These are phyloP conservation scores for Meredithiella fracta DNA, from an alignment of 2,329 filamentous ascomycete species.

Conservation along the genomic window DNA sequence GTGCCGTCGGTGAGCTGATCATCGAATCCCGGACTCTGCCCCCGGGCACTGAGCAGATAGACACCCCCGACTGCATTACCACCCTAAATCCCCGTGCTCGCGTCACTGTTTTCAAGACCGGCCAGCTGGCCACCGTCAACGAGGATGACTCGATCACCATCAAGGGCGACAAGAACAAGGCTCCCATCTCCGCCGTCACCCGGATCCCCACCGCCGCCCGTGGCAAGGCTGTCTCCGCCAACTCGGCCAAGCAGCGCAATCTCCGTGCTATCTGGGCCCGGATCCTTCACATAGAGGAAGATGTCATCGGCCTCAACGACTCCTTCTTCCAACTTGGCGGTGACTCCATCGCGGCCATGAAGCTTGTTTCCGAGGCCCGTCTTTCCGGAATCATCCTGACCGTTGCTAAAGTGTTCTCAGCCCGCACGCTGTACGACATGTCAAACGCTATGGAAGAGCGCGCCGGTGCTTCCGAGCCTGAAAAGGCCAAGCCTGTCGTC, in stretches of 20 bases:
- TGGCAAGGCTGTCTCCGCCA: slow-evolving; percentile 23
- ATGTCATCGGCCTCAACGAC: slow-evolving; percentile 35
- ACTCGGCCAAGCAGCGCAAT: slow-evolving; percentile 27
- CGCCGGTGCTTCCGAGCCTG: slow-evolving; percentile 14
- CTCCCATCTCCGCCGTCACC: slow-evolving; percentile 8
- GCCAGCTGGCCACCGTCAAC: slow-evolving; percentile 26
- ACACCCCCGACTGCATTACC: slow-evolving; percentile 20
- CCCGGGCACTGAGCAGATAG: slow-evolving; percentile 18
- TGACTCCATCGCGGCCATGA: slow-evolving; percentile 45
- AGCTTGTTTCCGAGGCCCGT: slow-evolving; percentile 38
- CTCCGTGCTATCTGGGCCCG: slow-evolving; percentile 33
- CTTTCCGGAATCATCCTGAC: slow-evolving; percentile 31
- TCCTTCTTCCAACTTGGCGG: slow-evolving; percentile 46
- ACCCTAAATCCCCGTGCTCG: slow-evolving; percentile 11
- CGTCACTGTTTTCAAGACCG: slow-evolving; percentile 24
- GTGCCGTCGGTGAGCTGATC: slow-evolving; percentile 29
- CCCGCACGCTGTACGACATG: slow-evolving; percentile 33
- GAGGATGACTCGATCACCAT: slow-evolving; percentile 20
- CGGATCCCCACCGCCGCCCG: slow-evolving; percentile 2
- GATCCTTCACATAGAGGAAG: slow-evolving; percentile 27
- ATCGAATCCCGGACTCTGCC: slow-evolving; percentile 21
- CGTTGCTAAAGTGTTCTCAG: slow-evolving; percentile 39
- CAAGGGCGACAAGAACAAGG: slow-evolving; percentile 16
- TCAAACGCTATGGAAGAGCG: slow-evolving; percentile 31
- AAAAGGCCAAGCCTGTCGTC: slow-evolving; percentile 18